Evolutionary conservation across 2,329 filamentous ascomycete species (phyloP).

Genomic region (Aspergillus brunneoviolaceus): DNA sequence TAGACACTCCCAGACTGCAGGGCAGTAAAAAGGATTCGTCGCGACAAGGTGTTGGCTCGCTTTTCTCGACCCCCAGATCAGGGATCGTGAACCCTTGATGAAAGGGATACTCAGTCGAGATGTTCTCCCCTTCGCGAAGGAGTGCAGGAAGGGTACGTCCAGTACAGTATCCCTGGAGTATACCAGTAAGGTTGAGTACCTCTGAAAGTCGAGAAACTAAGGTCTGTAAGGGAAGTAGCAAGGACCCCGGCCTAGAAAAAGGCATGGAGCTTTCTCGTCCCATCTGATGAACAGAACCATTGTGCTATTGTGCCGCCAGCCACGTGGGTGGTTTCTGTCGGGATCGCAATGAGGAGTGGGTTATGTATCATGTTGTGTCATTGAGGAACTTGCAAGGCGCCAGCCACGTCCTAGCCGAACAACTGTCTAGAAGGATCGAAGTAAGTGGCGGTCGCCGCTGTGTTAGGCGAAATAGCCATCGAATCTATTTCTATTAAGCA

Average conservation of each 20-base stretch:
- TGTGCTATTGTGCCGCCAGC: background rate
- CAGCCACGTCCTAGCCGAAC: background rate
- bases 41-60: background rate
- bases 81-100: background rate
- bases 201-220: background rate
- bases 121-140: background rate
- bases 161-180: background rate
- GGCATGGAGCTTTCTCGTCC: too few species aligned
- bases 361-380: background rate
- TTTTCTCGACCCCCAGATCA: background rate
- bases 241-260: background rate
- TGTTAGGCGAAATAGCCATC: too few species aligned
- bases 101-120: background rate
- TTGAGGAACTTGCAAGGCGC: background rate
- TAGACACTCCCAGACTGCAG: too few species aligned
- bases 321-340: constrained; percentile 4
- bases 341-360: background rate
- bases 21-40: background rate
- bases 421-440: background rate
- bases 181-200: background rate
- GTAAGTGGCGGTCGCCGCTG: background rate
- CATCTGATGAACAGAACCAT: background rate
- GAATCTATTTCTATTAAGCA: too few species aligned
- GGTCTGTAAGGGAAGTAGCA: background rate
- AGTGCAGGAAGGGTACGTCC: background rate